Evolutionary conservation across 148 eudicot species (phyloP).

Genomic region (Hydrangea macrophylla): DNA sequence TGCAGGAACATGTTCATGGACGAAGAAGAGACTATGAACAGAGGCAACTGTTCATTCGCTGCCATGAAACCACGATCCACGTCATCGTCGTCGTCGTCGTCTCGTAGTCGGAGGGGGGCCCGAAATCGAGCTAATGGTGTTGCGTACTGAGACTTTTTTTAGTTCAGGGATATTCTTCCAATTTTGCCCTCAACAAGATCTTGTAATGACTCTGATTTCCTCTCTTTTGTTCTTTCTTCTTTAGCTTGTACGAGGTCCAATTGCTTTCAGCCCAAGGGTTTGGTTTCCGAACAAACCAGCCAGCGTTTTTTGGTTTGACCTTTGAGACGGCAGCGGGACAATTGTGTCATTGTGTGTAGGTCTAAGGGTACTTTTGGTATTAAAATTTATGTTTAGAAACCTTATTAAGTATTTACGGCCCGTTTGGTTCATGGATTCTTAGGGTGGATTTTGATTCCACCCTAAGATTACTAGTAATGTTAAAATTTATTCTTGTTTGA

Average conservation of each 20-base stretch:
- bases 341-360: background rate
- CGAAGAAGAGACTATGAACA: conserved; percentile 25
- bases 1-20: conserved; percentile 41
- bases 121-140: conserved; percentile 18
- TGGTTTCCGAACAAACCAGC: background rate
- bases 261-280: background rate
- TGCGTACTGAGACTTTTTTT: conserved; percentile 12
- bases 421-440: no score
- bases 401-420: no score
- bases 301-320: conserved; percentile 7
- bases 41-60: conserved; percentile 18
- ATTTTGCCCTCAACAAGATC: background rate
- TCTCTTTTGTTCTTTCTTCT: background rate
- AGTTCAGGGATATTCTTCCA: background rate
- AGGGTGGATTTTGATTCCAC: no score
- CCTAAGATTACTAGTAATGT: no score
- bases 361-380: conserved; percentile 3
- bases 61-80: conserved; percentile 17
- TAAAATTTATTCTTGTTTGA: no score
- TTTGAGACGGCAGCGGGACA: background rate
- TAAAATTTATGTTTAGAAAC: background rate
- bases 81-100: conserved; percentile 2
- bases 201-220: background rate
- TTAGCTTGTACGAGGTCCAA: background rate
- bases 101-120: conserved; percentile 10